Base-by-base conservation (phyloP, 176 grass and related monocot genomes). In the Carex littledalei region DNA sequence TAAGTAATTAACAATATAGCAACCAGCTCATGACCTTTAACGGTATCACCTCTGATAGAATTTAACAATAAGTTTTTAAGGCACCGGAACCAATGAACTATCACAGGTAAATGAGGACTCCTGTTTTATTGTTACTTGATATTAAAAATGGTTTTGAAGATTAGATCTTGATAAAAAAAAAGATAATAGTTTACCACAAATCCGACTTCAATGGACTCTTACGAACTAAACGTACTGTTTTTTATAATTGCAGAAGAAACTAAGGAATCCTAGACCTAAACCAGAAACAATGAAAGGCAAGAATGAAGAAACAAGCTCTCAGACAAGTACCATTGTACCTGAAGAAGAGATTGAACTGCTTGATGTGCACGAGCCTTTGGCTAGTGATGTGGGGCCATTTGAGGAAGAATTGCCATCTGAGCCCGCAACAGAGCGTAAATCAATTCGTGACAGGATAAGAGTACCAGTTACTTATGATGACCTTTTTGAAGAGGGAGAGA, bases 401-500 rank as follows among this genome's bases (percentile, higher is more conserved):
- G 85, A 78, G 83, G 75, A 82, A 58, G 72, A 67, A 77, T 78
- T 81, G 6, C 66, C 55, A 54, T n/a, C 87, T 73, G 78, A 91
- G 15, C 45, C 26, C 7, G 88, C 87, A 75, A 67, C 66, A 84
- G 71, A 88, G 4, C 83, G 87, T 50, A 94, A 88, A 89, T 85
- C 88, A 49, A 76, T 95, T 57, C 65, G 63, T 4, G 91, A 92
- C 58, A 99, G 96, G 73, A 92, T 99, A 55, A 88, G 96, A 7
- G 34, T 94, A 63, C 96, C 90, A 52, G 91, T 99, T 79, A 59
- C 90, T 75, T 99, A 99, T 80, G 93, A 92, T 74, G 93, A 99
- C 85, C 87, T 95, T 63, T 92, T 94, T 47, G 96, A 99, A 86
- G 96, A 95, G 49, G 96, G 96, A 41, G 96, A 94, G 89, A 92